Base-by-base conservation (phyloP, 2,329 filamentous ascomycete species). In the Aspergillus sp. region DNA sequence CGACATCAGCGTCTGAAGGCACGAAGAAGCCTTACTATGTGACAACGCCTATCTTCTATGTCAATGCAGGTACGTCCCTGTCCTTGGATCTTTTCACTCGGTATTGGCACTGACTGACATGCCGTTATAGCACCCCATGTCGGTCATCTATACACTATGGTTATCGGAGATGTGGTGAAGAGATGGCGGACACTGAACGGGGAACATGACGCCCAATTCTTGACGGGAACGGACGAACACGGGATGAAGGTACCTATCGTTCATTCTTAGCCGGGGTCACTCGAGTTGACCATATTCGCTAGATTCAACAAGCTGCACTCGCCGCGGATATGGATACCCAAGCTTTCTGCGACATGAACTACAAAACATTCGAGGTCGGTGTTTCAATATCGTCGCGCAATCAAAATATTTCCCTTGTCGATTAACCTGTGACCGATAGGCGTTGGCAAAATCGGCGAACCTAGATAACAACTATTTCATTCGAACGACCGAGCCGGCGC, bases 41-140 rank as follows among this genome's bases (percentile, higher is more conserved):
- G 70, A 98, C 95, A 5, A 96, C 92, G 9, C 95, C 95, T 2
- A 99, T 99, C 59, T 99, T 98, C 81, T 99, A 99, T 77, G 95
- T 99, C 80, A 99, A 99, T 84, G 91, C 93, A 57, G 87, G 91
- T 93, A 51, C 32, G 31, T 22, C 20, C 10, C 1, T n/a, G 6
- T 39, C 14, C 1, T 9, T 20, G 32, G 9, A 14, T 26, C 2
- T 24, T 1, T 9, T 12, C n/a, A 49, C 9, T 31, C 16, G 31
- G 31, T 49, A 5, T 16, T 20, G 18, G 5, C 11, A 10, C 10
- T 4, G n/a, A 54, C 52, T 53, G 9, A 52, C 2, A 54, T 11
- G n/a, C n/a, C 54, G 54, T 49, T 32, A 36, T 66, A 94, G 92
- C 91, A 50, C 95, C 95, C 54, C 95, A 99, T 80, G 87, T 98